Conservation (phyloP, 2,329 filamentous ascomycete genomes). For the Aspergillus candidus region DNA sequence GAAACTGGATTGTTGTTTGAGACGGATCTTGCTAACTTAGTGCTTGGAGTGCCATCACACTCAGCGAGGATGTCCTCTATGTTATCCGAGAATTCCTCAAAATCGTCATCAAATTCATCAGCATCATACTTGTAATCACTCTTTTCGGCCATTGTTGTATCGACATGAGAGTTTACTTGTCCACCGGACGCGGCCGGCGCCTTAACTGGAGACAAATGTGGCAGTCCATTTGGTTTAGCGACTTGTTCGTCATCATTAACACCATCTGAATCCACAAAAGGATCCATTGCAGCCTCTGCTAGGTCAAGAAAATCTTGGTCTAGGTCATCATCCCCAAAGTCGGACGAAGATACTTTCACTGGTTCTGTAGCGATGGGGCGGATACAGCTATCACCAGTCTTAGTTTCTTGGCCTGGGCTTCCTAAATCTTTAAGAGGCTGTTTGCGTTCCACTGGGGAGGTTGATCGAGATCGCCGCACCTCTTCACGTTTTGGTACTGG, state of each 20-base stretch:
- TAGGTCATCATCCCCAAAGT: constrained; percentile 45
- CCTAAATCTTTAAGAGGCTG: background rate
- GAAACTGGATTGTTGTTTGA: background rate
- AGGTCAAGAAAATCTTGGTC: constrained; percentile 42
- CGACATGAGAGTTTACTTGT: background rate
- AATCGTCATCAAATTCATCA: constrained; percentile 65
- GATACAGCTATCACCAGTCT: constrained; percentile 1
- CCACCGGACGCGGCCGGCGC: background rate
- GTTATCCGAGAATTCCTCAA: constrained; percentile 55
- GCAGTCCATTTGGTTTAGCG: background rate
- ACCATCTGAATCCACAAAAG: constrained; percentile 18
- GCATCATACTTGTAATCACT: constrained; percentile 17
- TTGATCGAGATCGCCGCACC: constrained; percentile 24
- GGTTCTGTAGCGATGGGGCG: constrained; percentile 1
- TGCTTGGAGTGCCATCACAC: constrained; percentile 42
- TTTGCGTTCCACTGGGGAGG: constrained; percentile 25
- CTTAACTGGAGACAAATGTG: background rate
- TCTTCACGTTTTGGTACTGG: constrained; percentile 34
- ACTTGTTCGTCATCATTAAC: background rate
- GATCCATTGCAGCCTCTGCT: constrained; percentile 28
- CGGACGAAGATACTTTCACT: constrained; percentile 31
- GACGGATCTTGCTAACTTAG: constrained; percentile 9
- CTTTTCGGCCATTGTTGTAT: constrained; percentile 1
- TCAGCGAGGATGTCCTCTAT: constrained; percentile 53
- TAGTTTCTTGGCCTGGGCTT: background rate